These are phyloP conservation scores for Metrosideros polymorpha DNA, from an alignment of 441 rosid species.

Conservation along the genomic window DNA sequence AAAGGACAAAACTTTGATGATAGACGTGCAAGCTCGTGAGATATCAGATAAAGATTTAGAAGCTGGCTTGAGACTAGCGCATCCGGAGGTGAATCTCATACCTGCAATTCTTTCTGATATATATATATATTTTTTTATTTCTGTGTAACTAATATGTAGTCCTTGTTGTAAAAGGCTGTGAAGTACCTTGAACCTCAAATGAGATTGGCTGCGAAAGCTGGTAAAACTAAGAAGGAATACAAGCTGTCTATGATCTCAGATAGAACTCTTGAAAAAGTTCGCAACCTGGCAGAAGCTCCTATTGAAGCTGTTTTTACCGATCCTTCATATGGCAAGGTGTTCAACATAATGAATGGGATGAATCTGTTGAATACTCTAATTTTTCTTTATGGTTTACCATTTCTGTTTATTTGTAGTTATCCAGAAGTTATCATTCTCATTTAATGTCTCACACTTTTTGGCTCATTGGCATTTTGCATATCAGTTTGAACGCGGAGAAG, in stretches of 20 bases:
- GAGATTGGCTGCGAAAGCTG: slow-evolving; percentile 82
- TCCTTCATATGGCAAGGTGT: slow-evolving; percentile 91
- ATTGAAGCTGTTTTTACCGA: slow-evolving; percentile 78
- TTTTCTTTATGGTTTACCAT: neutral
- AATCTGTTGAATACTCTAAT: neutral
- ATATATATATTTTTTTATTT: neutral
- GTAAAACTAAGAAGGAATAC: slow-evolving; percentile 89
- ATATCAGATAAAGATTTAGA: slow-evolving; percentile 85
- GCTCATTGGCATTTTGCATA: neutral
- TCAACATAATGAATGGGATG: neutral
- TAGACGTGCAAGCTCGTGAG: slow-evolving; percentile 88
- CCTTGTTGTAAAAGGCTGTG: slow-evolving; percentile 56
- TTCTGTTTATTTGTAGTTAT: neutral
- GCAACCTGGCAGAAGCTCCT: slow-evolving; percentile 52
- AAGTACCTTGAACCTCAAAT: slow-evolving; percentile 88
- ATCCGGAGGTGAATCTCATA: slow-evolving; percentile 64
- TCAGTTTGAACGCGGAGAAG: slow-evolving; percentile 99
- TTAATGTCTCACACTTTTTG: neutral
- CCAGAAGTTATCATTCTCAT: neutral
- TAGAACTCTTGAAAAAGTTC: slow-evolving; percentile 54
- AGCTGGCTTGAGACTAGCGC: slow-evolving; percentile 88
- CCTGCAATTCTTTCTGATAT: neutral
- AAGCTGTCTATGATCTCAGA: slow-evolving; percentile 75
- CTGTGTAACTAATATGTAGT: slow-evolving; percentile 1
- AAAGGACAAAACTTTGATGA: slow-evolving; percentile 89